A percentile compares a stretch with the other conserved stretches of the same genome.
These are phyloP conservation scores for Globisporangium solare DNA, from an alignment of 352 stramenopile species.

Conservation along the genomic window DNA sequence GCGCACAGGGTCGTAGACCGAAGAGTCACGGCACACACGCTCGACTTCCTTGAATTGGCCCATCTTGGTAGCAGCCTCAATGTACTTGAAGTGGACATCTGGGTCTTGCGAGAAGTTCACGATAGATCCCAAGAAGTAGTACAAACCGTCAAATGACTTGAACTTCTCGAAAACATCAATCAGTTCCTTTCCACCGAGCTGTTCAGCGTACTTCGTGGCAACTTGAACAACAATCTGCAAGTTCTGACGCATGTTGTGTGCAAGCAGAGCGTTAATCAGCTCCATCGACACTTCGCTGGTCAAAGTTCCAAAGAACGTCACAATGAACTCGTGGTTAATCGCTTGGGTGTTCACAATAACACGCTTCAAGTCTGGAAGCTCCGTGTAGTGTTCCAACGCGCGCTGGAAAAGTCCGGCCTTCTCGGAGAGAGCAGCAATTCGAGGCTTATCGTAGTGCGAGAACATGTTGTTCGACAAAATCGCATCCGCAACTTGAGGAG, in stretches of 20 bases:
- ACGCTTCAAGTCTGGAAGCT: constrained; percentile 97
- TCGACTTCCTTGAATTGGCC: constrained; percentile 99
- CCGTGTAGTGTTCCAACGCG: constrained; percentile 98
- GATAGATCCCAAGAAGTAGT: constrained; percentile 99
- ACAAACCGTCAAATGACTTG: constrained; percentile 97
- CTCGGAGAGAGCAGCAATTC: constrained; percentile 98
- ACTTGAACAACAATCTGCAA: constrained; percentile 99
- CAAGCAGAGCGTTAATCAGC: constrained; percentile 97
- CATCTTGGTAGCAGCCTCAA: constrained; percentile 99
- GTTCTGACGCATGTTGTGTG: constrained; percentile 97
- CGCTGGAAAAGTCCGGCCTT: constrained; percentile 98
- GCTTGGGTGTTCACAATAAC: constrained; percentile 90
- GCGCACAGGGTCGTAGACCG: constrained; percentile 98
- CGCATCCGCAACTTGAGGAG: constrained; percentile 98
- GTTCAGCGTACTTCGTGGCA: constrained; percentile 91
- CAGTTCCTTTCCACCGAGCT: constrained; percentile 92
- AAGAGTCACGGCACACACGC: constrained; percentile 99
- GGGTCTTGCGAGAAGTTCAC: constrained; percentile 98
- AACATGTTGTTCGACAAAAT: constrained; percentile 99
- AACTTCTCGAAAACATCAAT: constrained; percentile 99
- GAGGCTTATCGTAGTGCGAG: constrained; percentile 97
- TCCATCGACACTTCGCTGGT: constrained; percentile 97
- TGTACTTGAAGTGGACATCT: constrained; percentile 99
- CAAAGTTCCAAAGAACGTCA: constrained; percentile 98
- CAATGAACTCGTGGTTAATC: constrained; percentile 97